A percentile compares a stretch with the other conserved stretches of the same genome.
Evolutionary conservation across 2,329 filamentous ascomycete species (phyloP).

Genomic region (Fusarium sp.): DNA sequence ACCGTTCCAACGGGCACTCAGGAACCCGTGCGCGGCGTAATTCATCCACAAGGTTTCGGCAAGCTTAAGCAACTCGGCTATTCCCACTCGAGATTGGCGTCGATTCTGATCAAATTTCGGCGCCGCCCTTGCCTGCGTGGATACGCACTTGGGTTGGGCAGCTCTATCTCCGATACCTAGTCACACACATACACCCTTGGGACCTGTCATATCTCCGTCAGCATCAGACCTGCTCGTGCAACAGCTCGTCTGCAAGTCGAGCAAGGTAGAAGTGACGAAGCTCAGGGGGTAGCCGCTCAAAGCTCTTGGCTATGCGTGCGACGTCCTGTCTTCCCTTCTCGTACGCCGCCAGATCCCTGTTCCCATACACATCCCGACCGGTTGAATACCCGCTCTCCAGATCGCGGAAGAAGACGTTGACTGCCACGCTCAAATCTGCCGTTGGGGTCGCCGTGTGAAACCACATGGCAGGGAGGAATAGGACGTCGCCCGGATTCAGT

Average conservation of each 20-base stretch:
- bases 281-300: conserved; percentile 69
- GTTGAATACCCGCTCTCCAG: conserved; percentile 71
- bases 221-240: conserved; percentile 29
- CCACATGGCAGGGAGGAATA: conserved; percentile 86
- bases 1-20: neutral
- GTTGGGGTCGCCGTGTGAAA: conserved; percentile 74
- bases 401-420: conserved; percentile 89
- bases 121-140: neutral
- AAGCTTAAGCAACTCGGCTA: neutral
- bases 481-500: conserved; percentile 74
- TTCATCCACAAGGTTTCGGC: neutral
- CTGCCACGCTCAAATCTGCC: conserved; percentile 70
- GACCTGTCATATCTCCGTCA: neutral
- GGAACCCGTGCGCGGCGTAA: neutral
- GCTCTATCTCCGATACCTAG: neutral
- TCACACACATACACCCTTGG: neutral
- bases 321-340: conserved; percentile 80
- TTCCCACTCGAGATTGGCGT: neutral
- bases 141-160: neutral
- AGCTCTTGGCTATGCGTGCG: conserved; percentile 68
- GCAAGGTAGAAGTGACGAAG: conserved; percentile 77
- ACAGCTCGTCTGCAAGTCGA: conserved; percentile 73
- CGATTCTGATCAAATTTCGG: neutral
- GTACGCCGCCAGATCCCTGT: conserved; percentile 83
- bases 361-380: conserved; percentile 86